These are phyloP conservation scores for Aquilaria yunnanensis DNA, from an alignment of 345 rosid genomes.

Conservation along the genomic window DNA sequence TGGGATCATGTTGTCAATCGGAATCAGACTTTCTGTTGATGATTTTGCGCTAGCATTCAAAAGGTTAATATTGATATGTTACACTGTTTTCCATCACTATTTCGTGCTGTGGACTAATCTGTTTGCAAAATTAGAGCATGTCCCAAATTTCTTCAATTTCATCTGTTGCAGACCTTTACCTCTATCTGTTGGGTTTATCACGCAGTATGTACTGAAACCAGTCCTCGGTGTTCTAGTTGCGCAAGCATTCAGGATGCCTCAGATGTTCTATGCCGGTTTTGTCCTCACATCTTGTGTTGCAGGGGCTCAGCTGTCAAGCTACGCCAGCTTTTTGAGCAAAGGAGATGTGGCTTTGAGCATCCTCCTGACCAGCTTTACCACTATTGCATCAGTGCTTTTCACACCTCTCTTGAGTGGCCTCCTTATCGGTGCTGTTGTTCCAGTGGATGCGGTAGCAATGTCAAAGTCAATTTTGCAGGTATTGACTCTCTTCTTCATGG, in stretches of 20 bases:
- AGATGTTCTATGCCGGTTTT: conserved; percentile 71
- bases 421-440: conserved; percentile 89
- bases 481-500: conserved; percentile 7
- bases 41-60: conserved; percentile 89
- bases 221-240: conserved; percentile 75
- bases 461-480: conserved; percentile 95
- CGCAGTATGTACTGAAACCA: conserved; percentile 83
- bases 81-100: background rate
- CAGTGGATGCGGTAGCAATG: conserved; percentile 95
- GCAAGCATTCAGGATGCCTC: conserved; percentile 66
- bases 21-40: conserved; percentile 71
- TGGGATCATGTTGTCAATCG: conserved; percentile 92
- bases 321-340: conserved; percentile 73
- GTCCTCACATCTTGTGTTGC: conserved; percentile 86
- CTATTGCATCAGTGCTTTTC: conserved; percentile 71
- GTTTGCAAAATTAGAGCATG: conserved; percentile 6
- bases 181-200: conserved; percentile 65
- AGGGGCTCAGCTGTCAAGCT: conserved; percentile 90
- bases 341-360: conserved; percentile 94
- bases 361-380: conserved; percentile 76
- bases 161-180: conserved; percentile 71
- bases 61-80: conserved; percentile 34
- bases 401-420: conserved; percentile 64
- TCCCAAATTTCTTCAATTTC: conserved; percentile 13
- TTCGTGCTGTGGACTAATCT: background rate